Conservation (phyloP, 148 eudicot species). For the Suaeda aralocaspica region DNA sequence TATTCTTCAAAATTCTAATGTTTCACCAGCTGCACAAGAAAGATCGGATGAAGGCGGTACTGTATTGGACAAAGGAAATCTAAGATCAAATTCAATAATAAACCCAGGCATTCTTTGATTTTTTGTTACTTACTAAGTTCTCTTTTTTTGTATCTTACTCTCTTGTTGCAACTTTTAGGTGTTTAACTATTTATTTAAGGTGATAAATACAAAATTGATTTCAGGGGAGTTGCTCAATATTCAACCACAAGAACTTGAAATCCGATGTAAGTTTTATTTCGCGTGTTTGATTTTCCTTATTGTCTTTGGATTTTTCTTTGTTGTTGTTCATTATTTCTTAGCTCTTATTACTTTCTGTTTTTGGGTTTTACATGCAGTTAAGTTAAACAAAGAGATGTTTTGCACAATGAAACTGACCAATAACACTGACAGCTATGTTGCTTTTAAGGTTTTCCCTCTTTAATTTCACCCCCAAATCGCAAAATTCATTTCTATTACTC, state of each 20-base stretch:
- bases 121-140: too few relatives aligned
- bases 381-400: conserved; percentile 45
- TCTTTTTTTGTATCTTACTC: too few relatives aligned
- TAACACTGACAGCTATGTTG: conserved; percentile 41
- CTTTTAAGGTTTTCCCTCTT: conserved; percentile 40
- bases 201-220: conserved; percentile 29
- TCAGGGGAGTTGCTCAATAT: conserved; percentile 34
- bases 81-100: too few relatives aligned
- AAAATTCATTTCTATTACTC: too few relatives aligned
- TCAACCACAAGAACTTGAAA: conserved; percentile 37
- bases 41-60: too few relatives aligned
- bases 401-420: conserved; percentile 38
- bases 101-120: too few relatives aligned
- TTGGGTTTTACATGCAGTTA: conserved; percentile 25
- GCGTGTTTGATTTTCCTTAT: background rate
- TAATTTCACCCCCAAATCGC: background rate
- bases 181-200: too few relatives aligned
- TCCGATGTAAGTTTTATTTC: conserved; percentile 37
- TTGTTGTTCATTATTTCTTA: too few relatives aligned
- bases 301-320: background rate
- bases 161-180: too few relatives aligned
- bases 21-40: conserved; percentile 64
- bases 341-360: background rate
- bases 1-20: too few relatives aligned
- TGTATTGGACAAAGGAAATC: too few relatives aligned